phyloP scores from a whole-genome alignment of 1,284 basidiomycete species.

The Baeospora myosura region DNA sequence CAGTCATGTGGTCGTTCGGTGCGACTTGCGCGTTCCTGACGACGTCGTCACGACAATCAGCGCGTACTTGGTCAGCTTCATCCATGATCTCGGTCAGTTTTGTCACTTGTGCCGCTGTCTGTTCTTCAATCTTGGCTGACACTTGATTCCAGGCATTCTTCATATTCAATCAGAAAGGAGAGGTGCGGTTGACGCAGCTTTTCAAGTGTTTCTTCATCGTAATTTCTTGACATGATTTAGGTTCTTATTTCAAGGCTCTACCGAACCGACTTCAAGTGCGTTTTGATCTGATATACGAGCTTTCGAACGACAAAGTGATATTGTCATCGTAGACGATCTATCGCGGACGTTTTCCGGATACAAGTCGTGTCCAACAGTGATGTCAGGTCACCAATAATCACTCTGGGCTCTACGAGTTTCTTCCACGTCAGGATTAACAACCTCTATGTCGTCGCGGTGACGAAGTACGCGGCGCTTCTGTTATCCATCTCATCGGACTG shows the following conservation, averaged over 20 bases:
- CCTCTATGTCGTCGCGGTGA: conserved; percentile 90
- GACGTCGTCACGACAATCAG: too few relatives aligned
- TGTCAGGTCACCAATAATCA: conserved; percentile 95
- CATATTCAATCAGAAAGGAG: conserved; percentile 96
- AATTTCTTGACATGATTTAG: conserved; percentile 37
- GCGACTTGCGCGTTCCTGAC: too few relatives aligned
- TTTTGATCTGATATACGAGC: conserved; percentile 12
- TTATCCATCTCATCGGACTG: not conserved
- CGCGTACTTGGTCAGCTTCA: too few relatives aligned
- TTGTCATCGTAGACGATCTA: conserved; percentile 68
- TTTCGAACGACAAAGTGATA: not conserved
- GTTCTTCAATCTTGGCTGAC: not conserved
- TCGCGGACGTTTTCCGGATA: conserved; percentile 94
- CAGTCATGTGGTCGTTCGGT: too few relatives aligned
- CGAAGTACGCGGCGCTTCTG: conserved; percentile 58
- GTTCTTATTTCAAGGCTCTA: conserved; percentile 92
- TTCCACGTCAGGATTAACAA: conserved; percentile 96
- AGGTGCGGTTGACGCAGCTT: conserved; percentile 44
- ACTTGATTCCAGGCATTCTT: conserved; percentile 78
- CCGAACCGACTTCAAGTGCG: conserved; percentile 89
- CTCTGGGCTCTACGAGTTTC: conserved; percentile 94
- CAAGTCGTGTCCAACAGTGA: conserved; percentile 98
- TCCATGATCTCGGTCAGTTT: conserved; percentile 10
- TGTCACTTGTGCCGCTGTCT: too few relatives aligned
- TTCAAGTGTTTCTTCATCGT: not conserved